These are phyloP conservation scores for Prunus mongolica DNA, from an alignment of 306 rosid species.

Conservation along the genomic window DNA sequence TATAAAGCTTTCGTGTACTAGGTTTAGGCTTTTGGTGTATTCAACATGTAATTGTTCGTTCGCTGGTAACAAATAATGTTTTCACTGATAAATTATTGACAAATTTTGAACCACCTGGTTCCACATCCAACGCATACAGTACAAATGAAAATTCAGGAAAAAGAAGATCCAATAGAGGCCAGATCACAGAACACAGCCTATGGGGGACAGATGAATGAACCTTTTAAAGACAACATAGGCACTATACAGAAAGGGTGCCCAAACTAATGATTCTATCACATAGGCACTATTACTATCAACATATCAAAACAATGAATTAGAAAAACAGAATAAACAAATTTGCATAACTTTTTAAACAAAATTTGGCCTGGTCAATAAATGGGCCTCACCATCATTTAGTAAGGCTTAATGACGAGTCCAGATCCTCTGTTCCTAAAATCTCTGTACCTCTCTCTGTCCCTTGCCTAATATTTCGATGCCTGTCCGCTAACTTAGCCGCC, in stretches of 20 bases:
- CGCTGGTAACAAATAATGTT: background rate
- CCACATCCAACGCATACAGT: background rate
- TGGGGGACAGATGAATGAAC: background rate
- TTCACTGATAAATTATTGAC: background rate
- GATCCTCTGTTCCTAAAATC: no score
- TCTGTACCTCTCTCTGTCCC: no score
- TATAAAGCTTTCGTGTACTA: background rate
- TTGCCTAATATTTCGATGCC: no score
- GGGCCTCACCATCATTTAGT: no score
- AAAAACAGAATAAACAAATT: background rate
- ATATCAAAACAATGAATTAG: background rate
- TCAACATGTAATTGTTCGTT: background rate
- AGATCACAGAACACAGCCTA: background rate
- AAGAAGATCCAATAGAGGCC: background rate
- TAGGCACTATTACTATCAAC: background rate
- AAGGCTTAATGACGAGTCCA: no score
- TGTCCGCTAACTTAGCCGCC: no score
- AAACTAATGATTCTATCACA: background rate
- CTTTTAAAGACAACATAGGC: background rate
- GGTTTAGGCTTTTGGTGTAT: background rate
- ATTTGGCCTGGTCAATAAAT: no score
- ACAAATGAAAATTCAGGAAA: background rate
- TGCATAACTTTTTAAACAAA: background rate
- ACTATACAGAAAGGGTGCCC: background rate
- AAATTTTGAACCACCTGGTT: background rate